Evolutionary conservation across 495 filamentous ascomycete genomes (phyloP), one percentile per base, ranked within the genome.

Genomic region (Xylaria castorea): DNA sequence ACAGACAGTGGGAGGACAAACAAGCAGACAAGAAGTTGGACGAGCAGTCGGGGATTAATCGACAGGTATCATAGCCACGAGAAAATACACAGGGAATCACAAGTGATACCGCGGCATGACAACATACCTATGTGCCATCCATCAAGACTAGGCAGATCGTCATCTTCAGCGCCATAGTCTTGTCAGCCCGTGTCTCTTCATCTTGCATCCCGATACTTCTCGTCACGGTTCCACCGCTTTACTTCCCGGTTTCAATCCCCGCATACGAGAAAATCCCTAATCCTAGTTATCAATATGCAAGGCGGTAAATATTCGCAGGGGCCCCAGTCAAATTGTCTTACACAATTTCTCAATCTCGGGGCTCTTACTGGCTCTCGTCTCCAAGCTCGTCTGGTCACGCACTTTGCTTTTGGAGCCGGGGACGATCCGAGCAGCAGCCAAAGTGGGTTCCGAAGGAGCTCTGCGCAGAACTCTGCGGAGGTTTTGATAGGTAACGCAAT

Each of bases 251-350:
- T 34, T 44, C 55, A 5, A 50, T 53, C 68, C 58, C 68, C 68
- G 58, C 68, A 63, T 5, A 7, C n/a, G 14, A 50, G 16, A 70
- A 16, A 40, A 50, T 42, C n/a, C 57, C 22, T 46, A 22, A 34
- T 22, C 68, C 55, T 51, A 25, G 53, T 58, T n/a, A 22, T 32
- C 22, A 36, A 40, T 36, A 51, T 60, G 68, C 68, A 70, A 69
- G 66, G 53, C 36, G 34, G 25, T 36, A 11, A 55, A 70, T 62
- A 70, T 50, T 61, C 38, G 67, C 67, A 70, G 67, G 67, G 67
- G 22, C 30, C 55, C 67, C 30, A 51, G 67, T 20, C 67, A 22
- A 42, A 32, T 14, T 46, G 38, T 69, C 58, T 61, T 64, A 48
- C 38, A 14, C 40, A n/a, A 12, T 50, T 48, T 38, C 16, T 1